Evolutionary conservation across 2,329 filamentous ascomycete species (phyloP), one percentile per base, ranked within the genome.

Genomic region (Cladosporium sp.): DNA sequence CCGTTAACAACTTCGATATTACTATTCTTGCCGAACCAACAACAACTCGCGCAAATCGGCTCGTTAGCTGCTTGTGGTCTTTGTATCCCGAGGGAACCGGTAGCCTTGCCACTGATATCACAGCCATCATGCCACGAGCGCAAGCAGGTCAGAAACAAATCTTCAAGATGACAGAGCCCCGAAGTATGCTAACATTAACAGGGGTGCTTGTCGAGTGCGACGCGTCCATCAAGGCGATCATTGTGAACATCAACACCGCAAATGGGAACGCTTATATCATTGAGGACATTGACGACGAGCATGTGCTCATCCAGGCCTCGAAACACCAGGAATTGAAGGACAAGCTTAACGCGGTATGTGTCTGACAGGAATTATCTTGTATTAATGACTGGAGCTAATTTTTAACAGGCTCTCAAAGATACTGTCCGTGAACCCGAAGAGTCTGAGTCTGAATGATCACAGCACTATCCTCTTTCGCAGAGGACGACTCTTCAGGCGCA

Each of bases 171-270:
- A 21, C 26, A 18, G n/a, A 16, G 7, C n/a, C 31, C 14, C 16
- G 18, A 14, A 26, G 40, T 10, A 26, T 28, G 12, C 49, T 55
- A 23, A 58, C 26, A 31, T 46, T 6, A 35, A 26, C 29, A 84
- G 91, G 91, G 68, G 88, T 91, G 31, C 84, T 94, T 69, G 88
- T 94, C 78, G 87, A 92, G 78, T 92, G 90, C 79, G 91, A 94
- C 76, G 89, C 91, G n/a, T 91, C 90, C 53, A 93, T 94, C 84
- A 93, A 93, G 79, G 90, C 91, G 69, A 92, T 93, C 81, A 89
- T 94, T 73, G 83, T 91, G 71, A 90, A 88, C 73, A 91, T 94
- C 71, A 89, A 94, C 78, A 85, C 82, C 72, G 82, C 86, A 65
- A 74, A 80, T 65, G 84, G 85, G 70, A 88, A 93, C 77, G 87